These are phyloP conservation scores for Lentinula lateritia DNA, from an alignment of 768 basidiomycete genomes.

Conservation along the genomic window DNA sequence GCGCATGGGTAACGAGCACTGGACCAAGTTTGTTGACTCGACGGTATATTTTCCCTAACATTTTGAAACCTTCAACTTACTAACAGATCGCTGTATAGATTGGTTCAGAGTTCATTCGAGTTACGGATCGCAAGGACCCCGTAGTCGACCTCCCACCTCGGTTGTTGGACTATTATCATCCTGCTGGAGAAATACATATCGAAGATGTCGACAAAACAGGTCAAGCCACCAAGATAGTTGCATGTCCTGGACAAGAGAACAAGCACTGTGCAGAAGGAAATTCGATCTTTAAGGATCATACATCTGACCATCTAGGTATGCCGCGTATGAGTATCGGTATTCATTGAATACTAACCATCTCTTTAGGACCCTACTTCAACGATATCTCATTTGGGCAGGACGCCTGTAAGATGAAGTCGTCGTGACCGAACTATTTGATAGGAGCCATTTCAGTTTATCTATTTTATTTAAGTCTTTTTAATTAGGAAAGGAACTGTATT, in stretches of 20 bases:
- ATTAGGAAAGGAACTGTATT: neutral
- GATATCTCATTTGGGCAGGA: neutral
- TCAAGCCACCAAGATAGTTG: neutral
- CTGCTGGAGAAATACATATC: neutral
- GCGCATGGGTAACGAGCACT: slow-evolving; percentile 8
- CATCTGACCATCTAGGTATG: neutral
- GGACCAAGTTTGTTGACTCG: slow-evolving; percentile 8
- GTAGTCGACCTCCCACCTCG: neutral
- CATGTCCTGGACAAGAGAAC: neutral
- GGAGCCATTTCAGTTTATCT: neutral
- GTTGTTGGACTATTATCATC: neutral
- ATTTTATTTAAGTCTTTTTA: neutral
- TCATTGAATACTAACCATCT: neutral
- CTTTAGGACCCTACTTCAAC: neutral
- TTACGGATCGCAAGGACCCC: neutral
- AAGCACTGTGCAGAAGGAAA: neutral
- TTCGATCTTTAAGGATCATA: neutral
- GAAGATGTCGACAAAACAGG: neutral
- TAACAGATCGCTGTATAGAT: neutral
- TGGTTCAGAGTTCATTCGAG: neutral
- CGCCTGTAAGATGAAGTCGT: neutral
- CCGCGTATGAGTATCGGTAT: neutral
- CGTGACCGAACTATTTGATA: neutral
- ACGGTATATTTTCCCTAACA: slow-evolving; percentile 8
- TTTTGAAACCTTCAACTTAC: neutral